Conservation (phyloP, 2,329 filamentous ascomycete species). For the Pseudopyrenochaeta lycopersici region DNA sequence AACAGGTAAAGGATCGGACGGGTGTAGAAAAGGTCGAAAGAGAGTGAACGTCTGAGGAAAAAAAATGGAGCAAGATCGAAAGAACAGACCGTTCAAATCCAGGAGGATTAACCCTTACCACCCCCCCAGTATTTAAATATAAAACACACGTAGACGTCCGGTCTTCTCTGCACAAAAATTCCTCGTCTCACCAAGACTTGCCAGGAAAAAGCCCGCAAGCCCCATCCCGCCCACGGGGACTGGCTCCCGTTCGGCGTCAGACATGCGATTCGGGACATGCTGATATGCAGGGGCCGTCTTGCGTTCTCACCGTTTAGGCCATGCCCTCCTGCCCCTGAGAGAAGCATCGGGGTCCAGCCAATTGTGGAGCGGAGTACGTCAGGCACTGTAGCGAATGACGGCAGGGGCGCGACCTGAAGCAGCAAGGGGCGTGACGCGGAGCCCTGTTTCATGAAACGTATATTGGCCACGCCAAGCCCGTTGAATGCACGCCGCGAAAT, state of each 20-base stretch:
- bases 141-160: constrained; percentile 20
- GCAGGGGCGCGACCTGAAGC: constrained; percentile 22
- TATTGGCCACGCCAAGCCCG: constrained; percentile 21
- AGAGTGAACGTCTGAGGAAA: background rate
- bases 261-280: constrained; percentile 15
- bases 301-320: too few relatives aligned
- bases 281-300: constrained; percentile 28
- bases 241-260: constrained; percentile 22
- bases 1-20: background rate
- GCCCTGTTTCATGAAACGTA: constrained; percentile 38
- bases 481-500: constrained; percentile 10
- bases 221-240: constrained; percentile 26
- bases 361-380: constrained; percentile 27
- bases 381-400: constrained; percentile 25
- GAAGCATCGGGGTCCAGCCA: constrained; percentile 30
- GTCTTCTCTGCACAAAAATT: constrained; percentile 21
- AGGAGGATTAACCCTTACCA: background rate
- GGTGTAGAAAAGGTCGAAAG: background rate
- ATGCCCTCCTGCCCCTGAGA: constrained; percentile 32
- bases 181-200: constrained; percentile 12
- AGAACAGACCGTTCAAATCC: background rate
- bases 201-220: background rate
- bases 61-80: background rate
- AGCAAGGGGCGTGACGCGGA: constrained; percentile 26
- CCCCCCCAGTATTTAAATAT: too few relatives aligned